Evolutionary conservation across 345 rosid genomes (phyloP).

Genomic region (Raphanus raphanistrum): DNA sequence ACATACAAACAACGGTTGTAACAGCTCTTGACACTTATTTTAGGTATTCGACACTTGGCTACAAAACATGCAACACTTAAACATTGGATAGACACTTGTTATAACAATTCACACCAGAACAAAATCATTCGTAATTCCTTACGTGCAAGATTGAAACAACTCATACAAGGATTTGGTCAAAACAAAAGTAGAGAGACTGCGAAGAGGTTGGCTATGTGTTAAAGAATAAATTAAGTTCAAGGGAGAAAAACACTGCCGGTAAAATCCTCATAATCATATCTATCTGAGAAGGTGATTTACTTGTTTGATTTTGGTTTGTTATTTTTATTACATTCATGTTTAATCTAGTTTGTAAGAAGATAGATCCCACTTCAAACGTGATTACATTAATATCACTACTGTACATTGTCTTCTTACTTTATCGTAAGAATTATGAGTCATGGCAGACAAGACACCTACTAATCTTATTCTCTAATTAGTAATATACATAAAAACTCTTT

Average conservation of each 20-base stretch:
- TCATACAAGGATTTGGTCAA: constrained; percentile 11
- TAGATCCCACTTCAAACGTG: background rate
- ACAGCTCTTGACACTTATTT: constrained; percentile 6
- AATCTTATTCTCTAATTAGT: background rate
- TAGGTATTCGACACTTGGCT: constrained; percentile 8
- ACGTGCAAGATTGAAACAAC: background rate
- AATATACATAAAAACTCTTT: constrained; percentile 1
- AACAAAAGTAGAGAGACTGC: background rate
- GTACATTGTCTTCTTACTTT: constrained; percentile 8
- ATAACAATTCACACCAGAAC: background rate
- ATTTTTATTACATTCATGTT: background rate
- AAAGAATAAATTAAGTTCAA: constrained; percentile 3
- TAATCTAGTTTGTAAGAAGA: constrained; percentile 4
- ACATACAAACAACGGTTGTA: background rate
- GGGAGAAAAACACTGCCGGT: background rate
- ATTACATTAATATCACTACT: constrained; percentile 9
- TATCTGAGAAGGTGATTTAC: background rate
- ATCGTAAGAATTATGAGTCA: background rate
- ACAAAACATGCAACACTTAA: constrained; percentile 9
- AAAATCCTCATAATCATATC: background rate
- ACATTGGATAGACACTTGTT: constrained; percentile 20
- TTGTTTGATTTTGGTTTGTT: background rate
- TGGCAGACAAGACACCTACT: background rate
- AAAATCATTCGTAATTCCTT: background rate
- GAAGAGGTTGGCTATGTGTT: background rate